Evolutionary conservation across 2,329 filamentous ascomycete species (phyloP), one percentile per base, ranked within the genome.

Genomic region (Aureobasidium subglaciale): DNA sequence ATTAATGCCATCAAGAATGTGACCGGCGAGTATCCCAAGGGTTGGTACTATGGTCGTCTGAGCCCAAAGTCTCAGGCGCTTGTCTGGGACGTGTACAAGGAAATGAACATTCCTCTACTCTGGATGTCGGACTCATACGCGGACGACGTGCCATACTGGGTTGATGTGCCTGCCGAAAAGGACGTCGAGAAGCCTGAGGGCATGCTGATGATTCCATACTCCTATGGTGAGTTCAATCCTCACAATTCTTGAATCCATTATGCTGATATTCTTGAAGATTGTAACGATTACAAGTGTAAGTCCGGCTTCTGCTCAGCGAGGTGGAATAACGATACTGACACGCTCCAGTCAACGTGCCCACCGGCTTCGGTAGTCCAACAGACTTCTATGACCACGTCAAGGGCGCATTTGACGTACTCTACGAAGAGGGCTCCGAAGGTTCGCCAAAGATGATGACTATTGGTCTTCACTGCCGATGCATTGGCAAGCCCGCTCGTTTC

Each of bases 381-480:
- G 73, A 70, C 4, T 79, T 78, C 62, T 72, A 69, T 54, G 60
- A 63, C 16, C 75, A 81, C 59, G 60, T 80, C 15, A 76, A 77
- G 65, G 73, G 73, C 18, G 74, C 78, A 0, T 81, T 81, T 52
- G 78, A 81, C 60, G 73, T 78, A 16, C 62, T 81, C 29, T 79
- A 80, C 56, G 75, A 75, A 27, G 78, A 80, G 59, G 78, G 77
- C 1, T 64, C 70, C 50, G 69, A 70, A 10, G 77, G 77, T 1
- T 65, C 64, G 59, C 76, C 76, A 4, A 79, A 78, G 67, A 81
- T 81, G 78, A 81, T 81, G 78, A 81, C 78, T 0, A 73, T 81
- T 22, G 77, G 75, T 1, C 63, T 81, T 24, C 78, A 81, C 62
- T 79, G 76, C 59, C 71, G 78, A 6, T 77, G 78, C 54, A 74